A percentile compares a stretch with the other conserved stretches of the same genome.
Conservation (phyloP, 2,329 filamentous ascomycete species). For the Penicillium aurantiogriseum region DNA sequence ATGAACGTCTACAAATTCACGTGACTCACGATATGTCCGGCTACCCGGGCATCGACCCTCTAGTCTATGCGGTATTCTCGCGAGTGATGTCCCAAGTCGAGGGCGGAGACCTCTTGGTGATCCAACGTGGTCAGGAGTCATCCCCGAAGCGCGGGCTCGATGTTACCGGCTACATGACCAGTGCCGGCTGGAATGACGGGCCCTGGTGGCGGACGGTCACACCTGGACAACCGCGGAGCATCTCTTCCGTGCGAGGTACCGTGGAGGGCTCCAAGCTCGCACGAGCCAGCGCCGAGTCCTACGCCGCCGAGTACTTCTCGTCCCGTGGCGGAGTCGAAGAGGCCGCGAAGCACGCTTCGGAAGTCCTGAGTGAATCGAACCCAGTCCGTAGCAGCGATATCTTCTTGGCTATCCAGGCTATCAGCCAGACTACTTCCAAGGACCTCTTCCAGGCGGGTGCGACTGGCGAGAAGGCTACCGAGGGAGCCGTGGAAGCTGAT, state of each 20-base stretch:
- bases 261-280: constrained; percentile 88
- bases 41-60: constrained; percentile 89
- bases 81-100: constrained; percentile 99
- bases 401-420: constrained; percentile 91
- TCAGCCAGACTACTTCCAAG: constrained; percentile 63
- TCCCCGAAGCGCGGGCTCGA: constrained; percentile 63
- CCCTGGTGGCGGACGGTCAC: constrained; percentile 79
- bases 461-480: constrained; percentile 36
- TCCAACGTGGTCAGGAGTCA: constrained; percentile 88
- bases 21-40: constrained; percentile 93
- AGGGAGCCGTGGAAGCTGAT: constrained; percentile 38
- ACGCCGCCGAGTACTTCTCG: constrained; percentile 80
- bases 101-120: constrained; percentile 88
- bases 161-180: constrained; percentile 31
- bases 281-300: constrained; percentile 82
- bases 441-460: constrained; percentile 66
- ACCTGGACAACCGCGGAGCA: constrained; percentile 66
- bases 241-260: constrained; percentile 76
- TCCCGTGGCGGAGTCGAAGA: constrained; percentile 74
- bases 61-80: constrained; percentile 88
- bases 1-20: constrained; percentile 95
- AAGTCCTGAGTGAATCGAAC: constrained; percentile 77
- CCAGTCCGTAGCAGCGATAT: constrained; percentile 91
- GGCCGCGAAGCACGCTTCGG: constrained; percentile 74
- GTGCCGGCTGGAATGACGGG: constrained; percentile 78